Conservation (phyloP, 2,329 filamentous ascomycete species). For the Tolypocladium ovalisporum region DNA sequence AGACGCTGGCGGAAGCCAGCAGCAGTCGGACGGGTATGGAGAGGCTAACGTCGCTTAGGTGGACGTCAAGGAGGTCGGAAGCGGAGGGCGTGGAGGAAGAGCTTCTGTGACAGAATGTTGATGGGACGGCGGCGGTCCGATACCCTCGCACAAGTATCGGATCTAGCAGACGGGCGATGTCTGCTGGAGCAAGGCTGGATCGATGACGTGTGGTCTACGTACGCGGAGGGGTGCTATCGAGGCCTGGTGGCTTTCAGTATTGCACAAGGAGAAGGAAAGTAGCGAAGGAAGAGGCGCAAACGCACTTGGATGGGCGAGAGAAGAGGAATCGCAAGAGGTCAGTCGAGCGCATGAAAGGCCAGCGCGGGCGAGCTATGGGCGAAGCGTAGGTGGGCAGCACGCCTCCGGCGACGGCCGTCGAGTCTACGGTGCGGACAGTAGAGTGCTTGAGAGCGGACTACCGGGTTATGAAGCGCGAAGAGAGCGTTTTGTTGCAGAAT, state of each 20-base stretch:
- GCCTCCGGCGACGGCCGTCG: constrained; percentile 6
- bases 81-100: constrained; percentile 72
- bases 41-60: constrained; percentile 50
- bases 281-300: neutral
- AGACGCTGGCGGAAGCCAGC: constrained; percentile 82
- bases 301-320: constrained; percentile 79
- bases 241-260: constrained; percentile 28
- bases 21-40: constrained; percentile 39
- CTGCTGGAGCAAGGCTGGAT: constrained; percentile 9
- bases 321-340: constrained; percentile 88
- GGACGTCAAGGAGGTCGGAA: constrained; percentile 88
- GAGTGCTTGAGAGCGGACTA: neutral
- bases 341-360: constrained; percentile 77
- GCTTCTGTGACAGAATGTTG: constrained; percentile 83
- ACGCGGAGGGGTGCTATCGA: constrained; percentile 46
- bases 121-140: constrained; percentile 63
- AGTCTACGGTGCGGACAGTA: neutral
- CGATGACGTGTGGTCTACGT: neutral
- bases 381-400: constrained; percentile 13
- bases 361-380: constrained; percentile 7
- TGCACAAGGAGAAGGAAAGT: neutral
- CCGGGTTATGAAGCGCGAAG: neutral
- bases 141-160: constrained; percentile 74
- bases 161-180: constrained; percentile 42
- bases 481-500: neutral